These are phyloP conservation scores for Pneumocystis murina DNA, from an alignment of 1,139 yeast species.

Conservation along the genomic window DNA sequence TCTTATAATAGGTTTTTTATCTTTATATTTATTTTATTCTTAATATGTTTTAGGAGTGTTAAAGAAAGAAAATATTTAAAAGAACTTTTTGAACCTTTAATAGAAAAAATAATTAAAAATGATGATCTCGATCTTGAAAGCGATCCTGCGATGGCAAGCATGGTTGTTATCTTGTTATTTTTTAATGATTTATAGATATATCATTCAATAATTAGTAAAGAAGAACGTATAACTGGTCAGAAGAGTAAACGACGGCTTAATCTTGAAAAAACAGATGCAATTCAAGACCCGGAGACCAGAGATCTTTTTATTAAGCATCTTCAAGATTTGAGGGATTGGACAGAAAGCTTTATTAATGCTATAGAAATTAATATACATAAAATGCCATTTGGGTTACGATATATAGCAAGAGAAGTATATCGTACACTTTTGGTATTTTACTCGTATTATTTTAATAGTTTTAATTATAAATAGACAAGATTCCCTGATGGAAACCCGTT, in stretches of 20 bases:
- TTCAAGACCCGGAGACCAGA: constrained; percentile 61
- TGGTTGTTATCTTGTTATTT: constrained; percentile 21
- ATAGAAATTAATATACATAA: constrained; percentile 30
- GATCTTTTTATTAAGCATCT: constrained; percentile 55
- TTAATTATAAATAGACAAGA: constrained; percentile 26
- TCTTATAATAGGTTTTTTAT: constrained; percentile 24
- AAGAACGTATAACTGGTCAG: constrained; percentile 30
- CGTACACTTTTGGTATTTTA: background rate
- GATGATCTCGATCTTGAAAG: constrained; percentile 59
- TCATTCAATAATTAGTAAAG: constrained; percentile 33
- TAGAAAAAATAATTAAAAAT: constrained; percentile 36
- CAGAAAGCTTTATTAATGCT: constrained; percentile 42
- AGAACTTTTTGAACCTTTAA: constrained; percentile 39
- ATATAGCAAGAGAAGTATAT: constrained; percentile 28
- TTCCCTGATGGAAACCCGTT: constrained; percentile 35
- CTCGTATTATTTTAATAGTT: constrained; percentile 9
- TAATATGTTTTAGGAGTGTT: constrained; percentile 33
- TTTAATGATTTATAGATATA: constrained; percentile 24
- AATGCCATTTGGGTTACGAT: constrained; percentile 53
- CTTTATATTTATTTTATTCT: background rate
- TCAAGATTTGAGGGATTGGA: constrained; percentile 55
- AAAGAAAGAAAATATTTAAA: constrained; percentile 45
- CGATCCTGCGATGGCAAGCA: constrained; percentile 42
- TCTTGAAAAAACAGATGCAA: constrained; percentile 52
- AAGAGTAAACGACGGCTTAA: constrained; percentile 32